Percentiles rank a stretch among this genome's conserved stretches.
phyloP scores from a whole-genome alignment of 2,329 filamentous ascomycete species.

The Fonsecaea erecta region DNA sequence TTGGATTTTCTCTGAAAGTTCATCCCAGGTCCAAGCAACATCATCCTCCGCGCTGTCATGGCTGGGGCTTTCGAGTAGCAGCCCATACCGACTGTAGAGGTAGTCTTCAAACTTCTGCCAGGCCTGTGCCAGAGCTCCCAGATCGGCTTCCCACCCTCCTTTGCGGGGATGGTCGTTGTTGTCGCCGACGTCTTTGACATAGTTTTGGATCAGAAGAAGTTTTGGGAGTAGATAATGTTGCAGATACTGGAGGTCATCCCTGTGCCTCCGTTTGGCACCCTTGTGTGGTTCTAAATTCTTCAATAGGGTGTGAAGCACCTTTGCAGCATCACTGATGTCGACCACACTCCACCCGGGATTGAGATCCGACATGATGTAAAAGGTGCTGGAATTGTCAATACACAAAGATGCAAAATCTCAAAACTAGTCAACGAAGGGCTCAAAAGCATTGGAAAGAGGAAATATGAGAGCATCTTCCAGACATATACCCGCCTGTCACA shows the following conservation, averaged over 20 bases:
- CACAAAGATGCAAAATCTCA: not conserved
- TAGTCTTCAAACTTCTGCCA: constrained; percentile 5
- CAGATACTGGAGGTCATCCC: not conserved
- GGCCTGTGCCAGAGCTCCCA: not conserved
- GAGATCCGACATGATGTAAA: not conserved
- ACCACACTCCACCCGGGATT: not conserved
- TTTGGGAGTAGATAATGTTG: not conserved
- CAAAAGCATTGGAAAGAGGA: not conserved
- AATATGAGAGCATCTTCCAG: not conserved
- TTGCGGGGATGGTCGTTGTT: not conserved
- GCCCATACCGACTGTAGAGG: not conserved
- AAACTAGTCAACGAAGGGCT: not conserved
- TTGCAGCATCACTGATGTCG: constrained; percentile 2
- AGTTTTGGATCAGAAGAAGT: not conserved
- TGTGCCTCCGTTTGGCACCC: not conserved
- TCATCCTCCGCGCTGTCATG: not conserved
- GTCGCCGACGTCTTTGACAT: not conserved
- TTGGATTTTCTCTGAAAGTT: not conserved
- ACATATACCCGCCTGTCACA: not conserved
- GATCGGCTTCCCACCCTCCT: not conserved
- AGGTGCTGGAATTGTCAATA: not conserved
- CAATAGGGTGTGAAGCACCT: not conserved
- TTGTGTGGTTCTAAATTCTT: not conserved
- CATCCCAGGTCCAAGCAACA: constrained; percentile 1
- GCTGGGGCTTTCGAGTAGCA: not conserved